Conservation (phyloP, 306 rosid species). For the Canavalia gladiata region DNA sequence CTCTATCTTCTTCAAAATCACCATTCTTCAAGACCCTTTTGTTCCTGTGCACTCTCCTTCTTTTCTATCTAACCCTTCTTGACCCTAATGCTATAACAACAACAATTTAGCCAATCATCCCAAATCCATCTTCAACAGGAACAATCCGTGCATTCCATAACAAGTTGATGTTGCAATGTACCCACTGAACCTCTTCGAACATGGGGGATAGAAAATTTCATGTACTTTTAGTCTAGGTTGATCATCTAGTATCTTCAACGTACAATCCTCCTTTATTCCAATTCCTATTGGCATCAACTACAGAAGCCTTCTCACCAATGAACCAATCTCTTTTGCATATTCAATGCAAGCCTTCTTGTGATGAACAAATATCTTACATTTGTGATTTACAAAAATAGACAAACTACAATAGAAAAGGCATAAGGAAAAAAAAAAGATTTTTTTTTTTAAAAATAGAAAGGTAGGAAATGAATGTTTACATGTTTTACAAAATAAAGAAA, state of each 20-base stretch:
- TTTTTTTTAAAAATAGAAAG: too few species aligned
- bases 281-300: slow-evolving; percentile 60
- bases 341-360: slow-evolving; percentile 57
- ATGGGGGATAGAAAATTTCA: slow-evolving; percentile 52
- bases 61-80: slow-evolving; percentile 48
- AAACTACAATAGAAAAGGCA: too few species aligned
- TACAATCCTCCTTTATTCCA: slow-evolving; percentile 54
- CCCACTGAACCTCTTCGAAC: slow-evolving; percentile 67
- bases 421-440: too few species aligned
- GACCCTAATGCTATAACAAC: slow-evolving; percentile 54
- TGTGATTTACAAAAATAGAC: too few species aligned
- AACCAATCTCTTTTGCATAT: slow-evolving; percentile 60
- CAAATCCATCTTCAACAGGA: slow-evolving; percentile 61
- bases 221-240: slow-evolving; percentile 55
- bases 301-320: slow-evolving; percentile 52
- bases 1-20: slow-evolving; percentile 51
- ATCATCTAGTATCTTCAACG: slow-evolving; percentile 50
- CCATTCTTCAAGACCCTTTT: slow-evolving; percentile 38
- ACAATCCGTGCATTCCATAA: slow-evolving; percentile 96
- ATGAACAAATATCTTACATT: background rate
- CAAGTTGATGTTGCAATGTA: slow-evolving; percentile 75
- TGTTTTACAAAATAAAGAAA: too few species aligned
- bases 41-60: slow-evolving; percentile 48
- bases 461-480: too few species aligned
- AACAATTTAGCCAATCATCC: slow-evolving; percentile 56